A percentile compares a stretch with the other conserved stretches of the same genome.
Evolutionary conservation across 257 asterid species (phyloP).

Genomic region (Solanum etuberosum): DNA sequence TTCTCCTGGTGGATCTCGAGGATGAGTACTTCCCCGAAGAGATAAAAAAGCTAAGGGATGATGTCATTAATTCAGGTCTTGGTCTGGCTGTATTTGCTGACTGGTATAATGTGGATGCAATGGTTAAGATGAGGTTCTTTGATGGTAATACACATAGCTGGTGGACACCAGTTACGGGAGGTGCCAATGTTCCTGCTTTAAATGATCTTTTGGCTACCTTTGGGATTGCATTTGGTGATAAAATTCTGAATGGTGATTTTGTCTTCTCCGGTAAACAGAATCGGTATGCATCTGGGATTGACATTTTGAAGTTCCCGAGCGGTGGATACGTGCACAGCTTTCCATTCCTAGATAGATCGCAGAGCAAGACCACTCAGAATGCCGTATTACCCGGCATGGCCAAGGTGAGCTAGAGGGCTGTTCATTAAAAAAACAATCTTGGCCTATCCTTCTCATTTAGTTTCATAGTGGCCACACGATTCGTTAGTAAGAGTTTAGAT

Average conservation of each 20-base stretch:
- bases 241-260: constrained; percentile 89
- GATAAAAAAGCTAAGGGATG: constrained; percentile 62
- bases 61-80: constrained; percentile 56
- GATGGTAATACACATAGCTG: constrained; percentile 93
- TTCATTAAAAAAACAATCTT: neutral
- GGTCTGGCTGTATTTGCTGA: constrained; percentile 90
- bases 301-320: constrained; percentile 72
- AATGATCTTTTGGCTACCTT: constrained; percentile 89
- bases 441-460: neutral
- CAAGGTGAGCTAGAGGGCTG: constrained; percentile 39
- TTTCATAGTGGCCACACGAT: neutral
- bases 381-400: constrained; percentile 64
- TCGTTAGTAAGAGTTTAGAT: neutral
- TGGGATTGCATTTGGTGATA: constrained; percentile 93
- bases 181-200: constrained; percentile 88
- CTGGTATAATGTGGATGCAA: constrained; percentile 92
- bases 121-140: constrained; percentile 92
- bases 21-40: constrained; percentile 88
- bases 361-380: constrained; percentile 87
- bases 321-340: constrained; percentile 90
- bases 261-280: constrained; percentile 69
- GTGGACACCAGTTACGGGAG: constrained; percentile 99
- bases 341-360: constrained; percentile 86
- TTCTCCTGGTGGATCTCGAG: constrained; percentile 88
- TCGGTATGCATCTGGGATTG: constrained; percentile 91